Evolutionary conservation across 1,284 basidiomycete species (phyloP).

Genomic region (Ceratobasidium papillatum): DNA sequence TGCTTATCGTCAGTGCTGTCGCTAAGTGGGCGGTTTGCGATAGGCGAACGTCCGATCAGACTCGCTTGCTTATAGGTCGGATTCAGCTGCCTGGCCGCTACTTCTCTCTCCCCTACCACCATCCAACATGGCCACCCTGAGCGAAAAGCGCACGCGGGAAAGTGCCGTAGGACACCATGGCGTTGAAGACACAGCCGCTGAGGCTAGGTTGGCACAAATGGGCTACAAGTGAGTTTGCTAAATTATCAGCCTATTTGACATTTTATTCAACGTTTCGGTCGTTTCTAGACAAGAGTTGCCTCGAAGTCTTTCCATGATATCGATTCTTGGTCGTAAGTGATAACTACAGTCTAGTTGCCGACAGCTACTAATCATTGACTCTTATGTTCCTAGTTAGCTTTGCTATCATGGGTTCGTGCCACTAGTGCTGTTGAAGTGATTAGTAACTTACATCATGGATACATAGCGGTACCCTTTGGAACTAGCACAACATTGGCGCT

Average conservation of each 20-base stretch:
- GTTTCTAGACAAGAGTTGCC: constrained; percentile 51
- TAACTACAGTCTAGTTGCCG: neutral
- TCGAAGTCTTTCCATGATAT: constrained; percentile 56
- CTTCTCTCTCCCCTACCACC: constrained; percentile 10
- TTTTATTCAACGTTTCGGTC: neutral
- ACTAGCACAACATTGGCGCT: constrained; percentile 55
- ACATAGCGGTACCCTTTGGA: constrained; percentile 51
- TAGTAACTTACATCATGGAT: constrained; percentile 5
- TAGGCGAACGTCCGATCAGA: constrained; percentile 38
- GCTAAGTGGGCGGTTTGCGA: constrained; percentile 21
- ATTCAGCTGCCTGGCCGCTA: constrained; percentile 4
- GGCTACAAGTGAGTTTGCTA: constrained; percentile 52
- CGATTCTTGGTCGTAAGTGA: constrained; percentile 53
- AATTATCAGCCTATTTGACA: neutral
- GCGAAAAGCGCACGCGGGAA: constrained; percentile 28
- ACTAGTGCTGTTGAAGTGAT: neutral
- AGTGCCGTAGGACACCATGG: constrained; percentile 1
- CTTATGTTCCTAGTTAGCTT: constrained; percentile 50
- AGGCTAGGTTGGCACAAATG: constrained; percentile 53
- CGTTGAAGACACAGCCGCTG: constrained; percentile 34
- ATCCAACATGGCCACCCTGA: constrained; percentile 26
- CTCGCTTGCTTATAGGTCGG: constrained; percentile 7
- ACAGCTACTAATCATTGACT: constrained; percentile 43
- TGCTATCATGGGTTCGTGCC: constrained; percentile 37
- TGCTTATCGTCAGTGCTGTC: constrained; percentile 37